phyloP scores from a whole-genome alignment of 768 basidiomycete species.

The Zangia roseola region DNA sequence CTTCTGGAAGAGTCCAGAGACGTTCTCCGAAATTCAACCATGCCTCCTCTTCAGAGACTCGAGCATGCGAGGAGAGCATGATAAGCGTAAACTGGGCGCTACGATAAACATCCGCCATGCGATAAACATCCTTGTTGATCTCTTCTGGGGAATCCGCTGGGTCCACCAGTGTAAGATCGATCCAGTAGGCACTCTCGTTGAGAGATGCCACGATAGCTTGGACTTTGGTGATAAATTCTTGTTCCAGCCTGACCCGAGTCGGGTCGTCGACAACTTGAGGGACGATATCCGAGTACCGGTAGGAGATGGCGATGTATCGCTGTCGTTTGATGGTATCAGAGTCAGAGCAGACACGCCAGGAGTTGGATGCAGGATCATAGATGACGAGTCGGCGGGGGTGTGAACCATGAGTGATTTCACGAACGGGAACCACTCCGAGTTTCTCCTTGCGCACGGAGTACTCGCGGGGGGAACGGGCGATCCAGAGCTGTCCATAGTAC shows the following conservation, averaged over 20 bases:
- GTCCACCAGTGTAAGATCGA: conserved; percentile 10
- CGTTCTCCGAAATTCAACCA: conserved; percentile 22
- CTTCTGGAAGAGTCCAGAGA: conserved; percentile 26
- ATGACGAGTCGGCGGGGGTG: conserved; percentile 20
- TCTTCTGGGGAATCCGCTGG: neutral
- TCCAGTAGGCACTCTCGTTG: conserved; percentile 20
- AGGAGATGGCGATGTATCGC: conserved; percentile 23
- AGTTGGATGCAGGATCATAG: neutral
- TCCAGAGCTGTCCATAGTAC: conserved; percentile 26
- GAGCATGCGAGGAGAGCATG: conserved; percentile 4
- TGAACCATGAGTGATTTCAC: conserved; percentile 8
- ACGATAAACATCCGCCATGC: conserved; percentile 24
- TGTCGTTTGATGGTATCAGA: conserved; percentile 3
- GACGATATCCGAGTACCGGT: conserved; percentile 11
- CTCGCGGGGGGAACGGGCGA: conserved; percentile 20
- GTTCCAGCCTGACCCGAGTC: neutral
- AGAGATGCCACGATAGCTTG: conserved; percentile 8
- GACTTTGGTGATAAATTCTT: conserved; percentile 6
- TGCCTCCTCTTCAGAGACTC: neutral
- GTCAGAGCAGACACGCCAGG: conserved; percentile 6
- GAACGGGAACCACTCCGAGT: conserved; percentile 2
- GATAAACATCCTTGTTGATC: conserved; percentile 18
- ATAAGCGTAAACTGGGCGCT: conserved; percentile 25
- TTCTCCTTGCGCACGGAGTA: conserved; percentile 13
- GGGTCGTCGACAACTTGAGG: neutral